phyloP scores from a whole-genome alignment of 192 early-diverging fungal genomes.

The Podila epigama region DNA sequence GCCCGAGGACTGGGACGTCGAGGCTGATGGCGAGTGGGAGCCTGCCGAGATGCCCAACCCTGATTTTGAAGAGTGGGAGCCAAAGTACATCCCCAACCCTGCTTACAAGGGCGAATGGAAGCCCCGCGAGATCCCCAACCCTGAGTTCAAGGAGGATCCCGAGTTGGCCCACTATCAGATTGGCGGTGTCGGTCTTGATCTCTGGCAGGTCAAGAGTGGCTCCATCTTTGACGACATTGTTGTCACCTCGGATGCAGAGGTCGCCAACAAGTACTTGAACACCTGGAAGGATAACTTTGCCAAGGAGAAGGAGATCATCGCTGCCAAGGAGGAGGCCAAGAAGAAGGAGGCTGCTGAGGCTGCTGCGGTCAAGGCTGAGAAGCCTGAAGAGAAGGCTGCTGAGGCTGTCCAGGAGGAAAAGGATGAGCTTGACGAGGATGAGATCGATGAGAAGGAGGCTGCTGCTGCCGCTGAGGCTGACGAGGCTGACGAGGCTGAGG shows the following conservation, averaged over 20 bases:
- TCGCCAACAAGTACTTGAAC: constrained; percentile 75
- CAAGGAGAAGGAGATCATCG: constrained; percentile 49
- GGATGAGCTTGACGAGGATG: constrained; percentile 3
- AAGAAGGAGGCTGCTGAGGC: too few relatives aligned
- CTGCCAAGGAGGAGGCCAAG: constrained; percentile 17
- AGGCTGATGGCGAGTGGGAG: constrained; percentile 95
- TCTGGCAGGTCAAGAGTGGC: constrained; percentile 92
- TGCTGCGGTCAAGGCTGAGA: too few relatives aligned
- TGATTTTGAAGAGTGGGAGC: constrained; percentile 80
- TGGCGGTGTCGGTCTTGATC: constrained; percentile 83
- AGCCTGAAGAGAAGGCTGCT: constrained; percentile 12
- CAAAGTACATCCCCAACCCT: constrained; percentile 84
- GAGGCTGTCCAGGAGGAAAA: constrained; percentile 10
- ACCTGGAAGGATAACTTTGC: constrained; percentile 72
- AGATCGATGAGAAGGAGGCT: constrained; percentile 1
- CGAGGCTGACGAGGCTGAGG: constrained; percentile 20
- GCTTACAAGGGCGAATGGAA: constrained; percentile 92
- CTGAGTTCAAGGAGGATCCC: constrained; percentile 87
- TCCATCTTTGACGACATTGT: constrained; percentile 93
- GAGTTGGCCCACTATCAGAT: constrained; percentile 81
- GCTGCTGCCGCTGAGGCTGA: constrained; percentile 11
- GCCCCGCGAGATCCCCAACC: constrained; percentile 87
- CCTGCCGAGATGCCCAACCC: constrained; percentile 86
- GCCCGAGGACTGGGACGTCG: constrained; percentile 93
- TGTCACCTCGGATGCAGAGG: constrained; percentile 79